Evolutionary conservation across 2,329 filamentous ascomycete genomes (phyloP).

Genomic region (Fusarium xyrophilum): DNA sequence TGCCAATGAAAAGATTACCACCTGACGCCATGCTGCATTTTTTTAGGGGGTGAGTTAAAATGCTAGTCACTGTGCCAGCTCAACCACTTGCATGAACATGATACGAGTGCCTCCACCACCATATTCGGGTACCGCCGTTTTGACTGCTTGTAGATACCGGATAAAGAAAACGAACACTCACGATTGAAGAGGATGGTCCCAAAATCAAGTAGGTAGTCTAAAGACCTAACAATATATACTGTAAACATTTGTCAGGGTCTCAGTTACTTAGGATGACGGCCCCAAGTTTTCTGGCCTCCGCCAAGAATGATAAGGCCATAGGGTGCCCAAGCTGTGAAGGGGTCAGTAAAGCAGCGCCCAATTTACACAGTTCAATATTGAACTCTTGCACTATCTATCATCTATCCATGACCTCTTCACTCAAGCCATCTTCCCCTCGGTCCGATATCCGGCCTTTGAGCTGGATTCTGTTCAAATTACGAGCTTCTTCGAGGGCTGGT

Average conservation of each 20-base stretch:
- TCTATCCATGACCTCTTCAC: constrained; percentile 3
- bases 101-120: background rate
- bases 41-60: background rate
- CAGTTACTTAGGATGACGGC: background rate
- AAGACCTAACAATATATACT: background rate
- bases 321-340: background rate
- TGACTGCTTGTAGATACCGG: background rate
- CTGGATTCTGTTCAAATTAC: background rate
- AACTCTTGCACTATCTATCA: background rate
- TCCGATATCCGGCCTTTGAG: background rate
- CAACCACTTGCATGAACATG: background rate
- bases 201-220: background rate
- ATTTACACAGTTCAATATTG: background rate
- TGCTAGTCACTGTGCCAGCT: background rate
- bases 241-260: background rate
- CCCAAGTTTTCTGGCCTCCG: background rate
- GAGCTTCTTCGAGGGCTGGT: background rate
- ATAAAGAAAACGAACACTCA: background rate
- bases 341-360: background rate
- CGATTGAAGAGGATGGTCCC: background rate
- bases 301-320: background rate
- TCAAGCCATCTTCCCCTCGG: background rate
- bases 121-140: background rate
- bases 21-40: background rate
- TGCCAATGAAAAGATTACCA: background rate